phyloP scores from a whole-genome alignment of 2,329 filamentous ascomycete species.

The Curvularia sp. region DNA sequence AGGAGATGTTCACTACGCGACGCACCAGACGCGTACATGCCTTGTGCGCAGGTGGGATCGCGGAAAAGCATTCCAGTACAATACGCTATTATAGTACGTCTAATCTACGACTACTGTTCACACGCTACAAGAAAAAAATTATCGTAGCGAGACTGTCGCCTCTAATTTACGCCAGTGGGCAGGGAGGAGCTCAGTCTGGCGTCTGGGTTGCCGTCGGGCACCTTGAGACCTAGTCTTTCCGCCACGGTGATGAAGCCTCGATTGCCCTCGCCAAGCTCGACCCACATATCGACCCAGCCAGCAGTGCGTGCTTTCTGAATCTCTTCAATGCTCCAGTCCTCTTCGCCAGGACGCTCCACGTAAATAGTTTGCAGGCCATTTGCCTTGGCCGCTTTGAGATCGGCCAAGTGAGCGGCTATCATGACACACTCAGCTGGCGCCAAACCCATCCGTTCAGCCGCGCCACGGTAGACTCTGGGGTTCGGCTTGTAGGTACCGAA shows the following conservation, averaged over 20 bases:
- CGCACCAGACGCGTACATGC: background rate
- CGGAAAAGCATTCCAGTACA: background rate
- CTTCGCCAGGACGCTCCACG: slow-evolving; percentile 72
- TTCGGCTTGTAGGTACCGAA: slow-evolving; percentile 79
- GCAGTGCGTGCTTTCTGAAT: slow-evolving; percentile 61
- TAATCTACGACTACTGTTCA: background rate
- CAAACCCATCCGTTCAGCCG: slow-evolving; percentile 64
- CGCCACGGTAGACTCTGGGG: slow-evolving; percentile 71
- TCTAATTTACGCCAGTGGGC: background rate
- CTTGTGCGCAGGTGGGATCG: no score
- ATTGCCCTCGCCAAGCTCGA: slow-evolving; percentile 54
- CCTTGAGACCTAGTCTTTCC: slow-evolving; percentile 47
- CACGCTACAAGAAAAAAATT: background rate
- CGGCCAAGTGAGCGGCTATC: slow-evolving; percentile 77
- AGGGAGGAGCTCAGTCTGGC: slow-evolving; percentile 26
- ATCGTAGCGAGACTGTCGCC: background rate
- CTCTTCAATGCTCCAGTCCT: slow-evolving; percentile 63
- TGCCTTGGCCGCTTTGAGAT: slow-evolving; percentile 70
- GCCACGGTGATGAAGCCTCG: slow-evolving; percentile 59
- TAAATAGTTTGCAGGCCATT: slow-evolving; percentile 75
- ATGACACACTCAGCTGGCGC: slow-evolving; percentile 70
- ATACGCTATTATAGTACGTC: background rate
- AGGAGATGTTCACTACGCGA: background rate
- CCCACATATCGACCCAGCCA: slow-evolving; percentile 66
- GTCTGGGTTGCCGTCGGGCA: slow-evolving; percentile 5